Evolutionary conservation across 1,139 yeast species (phyloP).

Genomic region (Zygosaccharomyces sapae): DNA sequence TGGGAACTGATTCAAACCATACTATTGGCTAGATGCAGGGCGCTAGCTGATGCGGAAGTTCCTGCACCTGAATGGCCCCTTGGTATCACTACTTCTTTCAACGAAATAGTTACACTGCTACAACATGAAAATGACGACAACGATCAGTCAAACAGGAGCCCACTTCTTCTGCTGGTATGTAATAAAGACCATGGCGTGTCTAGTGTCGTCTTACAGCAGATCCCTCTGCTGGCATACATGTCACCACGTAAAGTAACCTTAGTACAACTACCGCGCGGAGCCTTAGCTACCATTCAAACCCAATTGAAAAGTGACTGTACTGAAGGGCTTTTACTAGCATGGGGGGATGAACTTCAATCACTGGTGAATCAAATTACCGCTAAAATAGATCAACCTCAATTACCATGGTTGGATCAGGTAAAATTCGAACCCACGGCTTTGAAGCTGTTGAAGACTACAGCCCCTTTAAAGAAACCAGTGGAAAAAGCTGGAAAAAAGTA

Average conservation of each 20-base stretch:
- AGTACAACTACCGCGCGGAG: conserved; percentile 30
- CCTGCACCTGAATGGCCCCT: conserved; percentile 22
- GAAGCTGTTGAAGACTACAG: conserved; percentile 19
- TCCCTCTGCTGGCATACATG: conserved; percentile 28
- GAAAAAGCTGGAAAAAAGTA: conserved; percentile 8
- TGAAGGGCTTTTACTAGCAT: conserved; percentile 28
- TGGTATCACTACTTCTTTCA: conserved; percentile 21
- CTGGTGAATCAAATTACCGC: conserved; percentile 21
- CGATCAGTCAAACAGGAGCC: conserved; percentile 6
- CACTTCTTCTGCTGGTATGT: conserved; percentile 27
- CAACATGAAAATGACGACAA: conserved; percentile 4
- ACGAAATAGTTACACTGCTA: conserved; percentile 23
- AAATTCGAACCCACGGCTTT: conserved; percentile 19
- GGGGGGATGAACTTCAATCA: conserved; percentile 13
- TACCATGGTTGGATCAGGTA: conserved; percentile 31
- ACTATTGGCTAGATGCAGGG: conserved; percentile 19
- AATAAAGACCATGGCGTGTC: conserved; percentile 28
- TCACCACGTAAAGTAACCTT: conserved; percentile 21
- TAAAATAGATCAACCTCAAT: conserved; percentile 17
- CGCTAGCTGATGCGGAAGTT: conserved; percentile 6
- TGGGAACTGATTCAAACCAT: conserved; percentile 24
- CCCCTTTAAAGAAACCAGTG: conserved; percentile 13
- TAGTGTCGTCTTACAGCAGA: conserved; percentile 27
- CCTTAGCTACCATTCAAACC: conserved; percentile 14
- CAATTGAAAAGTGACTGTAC: conserved; percentile 6